Evolutionary conservation across 805 yeast species (phyloP).

Genomic region (Danielia oregonensis): DNA sequence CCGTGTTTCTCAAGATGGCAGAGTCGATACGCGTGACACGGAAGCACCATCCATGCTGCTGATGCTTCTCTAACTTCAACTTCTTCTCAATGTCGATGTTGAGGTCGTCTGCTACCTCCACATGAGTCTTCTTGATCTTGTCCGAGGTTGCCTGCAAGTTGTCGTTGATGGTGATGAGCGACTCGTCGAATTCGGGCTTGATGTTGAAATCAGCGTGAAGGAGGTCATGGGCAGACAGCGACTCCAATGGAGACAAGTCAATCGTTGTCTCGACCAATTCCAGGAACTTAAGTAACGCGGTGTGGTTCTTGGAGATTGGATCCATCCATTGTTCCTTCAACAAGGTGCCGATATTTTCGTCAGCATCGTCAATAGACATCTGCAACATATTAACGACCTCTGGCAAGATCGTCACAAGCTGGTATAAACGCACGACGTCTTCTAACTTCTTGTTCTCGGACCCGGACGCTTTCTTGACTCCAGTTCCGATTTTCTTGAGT

Average conservation of each 20-base stretch:
- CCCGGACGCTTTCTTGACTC: conserved; percentile 26
- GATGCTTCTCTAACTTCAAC: conserved; percentile 84
- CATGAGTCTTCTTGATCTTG: conserved; percentile 58
- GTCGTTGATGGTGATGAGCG: conserved; percentile 56
- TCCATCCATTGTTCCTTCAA: conserved; percentile 52
- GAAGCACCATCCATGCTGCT: conserved; percentile 90
- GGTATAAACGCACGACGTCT: conserved; percentile 87
- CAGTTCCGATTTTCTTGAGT: conserved; percentile 55
- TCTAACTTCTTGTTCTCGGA: conserved; percentile 63
- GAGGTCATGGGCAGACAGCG: conserved; percentile 30
- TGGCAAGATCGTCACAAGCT: conserved; percentile 69
- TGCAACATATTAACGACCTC: conserved; percentile 55
- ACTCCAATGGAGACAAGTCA: conserved; percentile 77
- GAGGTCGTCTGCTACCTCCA: conserved; percentile 66
- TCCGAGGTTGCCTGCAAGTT: conserved; percentile 52
- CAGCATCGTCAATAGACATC: conserved; percentile 35
- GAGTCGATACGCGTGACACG: conserved; percentile 90
- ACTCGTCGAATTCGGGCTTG: conserved; percentile 85
- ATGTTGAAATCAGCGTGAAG: conserved; percentile 71
- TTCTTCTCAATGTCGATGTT: conserved; percentile 83
- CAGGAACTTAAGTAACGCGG: conserved; percentile 61
- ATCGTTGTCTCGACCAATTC: conserved; percentile 91
- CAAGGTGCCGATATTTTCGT: conserved; percentile 28
- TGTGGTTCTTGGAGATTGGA: conserved; percentile 48
- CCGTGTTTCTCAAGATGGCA: conserved; percentile 60